Evolutionary conservation across 2,329 filamentous ascomycete species (phyloP).

Genomic region (Pyrenophora seminiperda): DNA sequence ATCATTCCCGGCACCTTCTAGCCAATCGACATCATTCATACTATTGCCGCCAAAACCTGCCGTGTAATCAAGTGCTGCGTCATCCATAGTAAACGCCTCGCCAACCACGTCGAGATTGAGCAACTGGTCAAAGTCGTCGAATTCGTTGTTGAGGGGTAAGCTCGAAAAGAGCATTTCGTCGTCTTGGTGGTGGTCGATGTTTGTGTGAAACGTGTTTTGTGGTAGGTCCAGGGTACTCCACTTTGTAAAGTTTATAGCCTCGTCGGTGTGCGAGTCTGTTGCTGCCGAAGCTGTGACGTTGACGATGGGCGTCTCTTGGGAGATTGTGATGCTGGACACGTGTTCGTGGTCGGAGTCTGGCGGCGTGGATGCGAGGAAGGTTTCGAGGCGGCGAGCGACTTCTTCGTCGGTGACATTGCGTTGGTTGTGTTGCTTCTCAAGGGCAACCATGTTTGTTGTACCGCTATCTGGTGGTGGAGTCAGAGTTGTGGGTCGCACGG

Average conservation of each 20-base stretch:
- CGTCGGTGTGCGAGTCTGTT: not conserved
- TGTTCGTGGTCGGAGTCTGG: conserved; percentile 51
- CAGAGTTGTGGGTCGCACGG: conserved; percentile 38
- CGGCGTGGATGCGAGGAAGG: conserved; percentile 57
- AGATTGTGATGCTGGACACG: conserved; percentile 37
- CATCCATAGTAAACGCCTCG: conserved; percentile 45
- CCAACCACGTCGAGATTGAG: conserved; percentile 50
- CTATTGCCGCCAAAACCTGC: conserved; percentile 15
- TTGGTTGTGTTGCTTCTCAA: conserved; percentile 37
- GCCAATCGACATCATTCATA: conserved; percentile 28
- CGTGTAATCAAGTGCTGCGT: conserved; percentile 26
- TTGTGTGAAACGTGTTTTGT: conserved; percentile 25
- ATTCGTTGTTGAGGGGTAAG: conserved; percentile 46
- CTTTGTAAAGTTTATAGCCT: conserved; percentile 19
- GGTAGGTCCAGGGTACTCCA: conserved; percentile 27
- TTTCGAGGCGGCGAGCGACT: conserved; percentile 54
- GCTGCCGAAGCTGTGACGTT: conserved; percentile 12
- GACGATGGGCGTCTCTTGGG: conserved; percentile 25
- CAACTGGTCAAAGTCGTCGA: conserved; percentile 48
- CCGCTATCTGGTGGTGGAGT: conserved; percentile 50
- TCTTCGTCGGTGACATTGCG: conserved; percentile 52
- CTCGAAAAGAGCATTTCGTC: conserved; percentile 43
- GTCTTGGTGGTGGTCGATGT: conserved; percentile 43
- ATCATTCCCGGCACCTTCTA: conserved; percentile 15
- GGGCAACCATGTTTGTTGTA: conserved; percentile 40